Evolutionary conservation across 2,329 filamentous ascomycete genomes (phyloP), one percentile per base, ranked within the genome.

Genomic region (Talaromyces piceae): DNA sequence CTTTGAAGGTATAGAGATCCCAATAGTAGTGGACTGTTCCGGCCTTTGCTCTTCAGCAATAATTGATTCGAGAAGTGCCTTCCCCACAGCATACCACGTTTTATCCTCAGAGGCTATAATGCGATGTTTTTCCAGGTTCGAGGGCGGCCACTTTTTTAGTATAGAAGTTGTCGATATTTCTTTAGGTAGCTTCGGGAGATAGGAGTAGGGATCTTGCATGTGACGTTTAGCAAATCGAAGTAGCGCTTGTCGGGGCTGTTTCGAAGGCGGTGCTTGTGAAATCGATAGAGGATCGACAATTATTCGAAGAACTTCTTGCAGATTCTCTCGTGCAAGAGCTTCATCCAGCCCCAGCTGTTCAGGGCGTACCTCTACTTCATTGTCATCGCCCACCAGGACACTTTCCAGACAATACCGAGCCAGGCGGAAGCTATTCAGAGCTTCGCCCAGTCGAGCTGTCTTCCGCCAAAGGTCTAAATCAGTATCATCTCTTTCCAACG

Each of bases 401-500:
- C 81, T 79, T 63, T 85, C 82, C 27, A 84, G 64, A 60, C 82
- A 84, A 60, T 78, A 85, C 25, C 82, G 74, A 13, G 77, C 75
- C 31, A 84, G 70, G 12, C 82, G 75, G 58, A 74, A 74, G 59
- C 81, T 83, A 47, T 78, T 73, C 8, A 84, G 65, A 47, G 81
- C 71, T 48, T 75, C 73, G 9, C 78, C 76, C 2, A 85, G 74
- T 16, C 79, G 76, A 18, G 80, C 77, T 20, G 78, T 75, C 56
- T 80, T 77, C 53, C 81, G 73, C 82, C 82, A 85, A 20, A 84
- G 67, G 59, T 84, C 81, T 33, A 83, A 65, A 59, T 85, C 82
- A 4, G 77, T 77, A 54, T 84, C 81, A 62, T 85, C 82, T 50
- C 81, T 79, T 61, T 84, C 81, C 51, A 85, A 66, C 1, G 82